Conservation (phyloP, 345 rosid species). For the Abelmoschus esculentus region DNA sequence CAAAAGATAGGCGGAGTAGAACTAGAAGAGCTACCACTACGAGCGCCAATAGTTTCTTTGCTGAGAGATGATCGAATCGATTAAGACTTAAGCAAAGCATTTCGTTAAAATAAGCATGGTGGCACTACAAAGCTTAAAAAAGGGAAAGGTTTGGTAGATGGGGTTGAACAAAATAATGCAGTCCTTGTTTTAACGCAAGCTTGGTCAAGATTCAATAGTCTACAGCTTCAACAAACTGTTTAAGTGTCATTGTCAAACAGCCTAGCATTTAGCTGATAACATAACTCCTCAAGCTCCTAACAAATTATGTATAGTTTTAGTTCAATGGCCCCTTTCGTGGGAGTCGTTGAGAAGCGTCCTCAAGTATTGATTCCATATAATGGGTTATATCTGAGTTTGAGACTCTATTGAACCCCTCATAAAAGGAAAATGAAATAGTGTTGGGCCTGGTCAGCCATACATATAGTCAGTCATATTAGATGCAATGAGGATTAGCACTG, state of each 20-base stretch:
- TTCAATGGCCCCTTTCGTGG: neutral
- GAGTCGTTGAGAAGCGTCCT: neutral
- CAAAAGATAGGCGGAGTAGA: too few relatives aligned
- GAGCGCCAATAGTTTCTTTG: neutral
- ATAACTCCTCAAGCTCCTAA: neutral
- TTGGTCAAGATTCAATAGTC: neutral
- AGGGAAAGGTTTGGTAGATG: conserved; percentile 20
- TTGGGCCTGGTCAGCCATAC: neutral
- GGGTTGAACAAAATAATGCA: conserved; percentile 20
- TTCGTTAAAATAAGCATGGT: neutral
- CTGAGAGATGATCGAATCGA: conserved; percentile 1
- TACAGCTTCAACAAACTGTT: neutral
- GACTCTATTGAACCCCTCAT: neutral
- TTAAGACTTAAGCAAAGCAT: conserved; percentile 17
- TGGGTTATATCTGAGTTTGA: neutral
- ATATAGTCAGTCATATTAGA: too few relatives aligned
- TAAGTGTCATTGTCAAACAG: neutral
- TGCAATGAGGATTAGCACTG: neutral
- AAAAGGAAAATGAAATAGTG: neutral
- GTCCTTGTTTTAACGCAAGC: neutral
- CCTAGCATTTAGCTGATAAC: neutral
- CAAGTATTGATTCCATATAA: neutral
- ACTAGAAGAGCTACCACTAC: neutral
- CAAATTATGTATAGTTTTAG: neutral
- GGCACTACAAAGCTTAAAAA: neutral